These are phyloP conservation scores for Aspergillus fischeri DNA, from an alignment of 2,329 filamentous ascomycete genomes.

Conservation along the genomic window DNA sequence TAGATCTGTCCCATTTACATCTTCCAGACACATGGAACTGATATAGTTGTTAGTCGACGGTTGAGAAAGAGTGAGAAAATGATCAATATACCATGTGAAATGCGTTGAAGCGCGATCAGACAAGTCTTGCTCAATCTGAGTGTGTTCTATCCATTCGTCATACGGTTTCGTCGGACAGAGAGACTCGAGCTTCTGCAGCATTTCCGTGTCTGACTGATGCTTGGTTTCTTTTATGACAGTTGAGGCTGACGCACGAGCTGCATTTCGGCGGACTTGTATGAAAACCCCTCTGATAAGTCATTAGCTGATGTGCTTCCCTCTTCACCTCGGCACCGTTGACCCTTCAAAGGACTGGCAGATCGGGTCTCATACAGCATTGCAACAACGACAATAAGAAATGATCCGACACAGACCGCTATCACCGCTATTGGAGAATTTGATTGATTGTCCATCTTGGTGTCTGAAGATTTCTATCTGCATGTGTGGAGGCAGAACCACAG, in stretches of 20 bases:
- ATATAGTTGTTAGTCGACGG: not conserved
- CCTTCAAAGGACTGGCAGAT: too few species aligned
- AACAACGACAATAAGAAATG: not conserved
- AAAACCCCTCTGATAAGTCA: not conserved
- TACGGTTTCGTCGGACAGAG: not conserved
- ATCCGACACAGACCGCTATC: not conserved
- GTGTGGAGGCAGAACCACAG: not conserved
- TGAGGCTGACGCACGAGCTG: not conserved
- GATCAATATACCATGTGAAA: not conserved
- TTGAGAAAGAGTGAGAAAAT: not conserved
- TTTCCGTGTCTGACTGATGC: not conserved
- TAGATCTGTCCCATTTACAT: not conserved
- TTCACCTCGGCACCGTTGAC: not conserved
- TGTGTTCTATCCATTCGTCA: not conserved
- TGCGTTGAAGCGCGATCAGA: not conserved
- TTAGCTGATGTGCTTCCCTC: not conserved
- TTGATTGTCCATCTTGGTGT: not conserved
- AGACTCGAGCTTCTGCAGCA: not conserved
- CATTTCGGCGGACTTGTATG: not conserved
- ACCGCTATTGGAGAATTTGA: not conserved
- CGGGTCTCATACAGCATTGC: not conserved
- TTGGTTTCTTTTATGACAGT: not conserved
- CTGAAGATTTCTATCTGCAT: not conserved
- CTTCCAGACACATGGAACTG: not conserved
- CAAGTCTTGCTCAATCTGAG: not conserved